These are phyloP conservation scores for Rhododendron ovatum DNA, from an alignment of 148 eudicot genomes.

Conservation along the genomic window DNA sequence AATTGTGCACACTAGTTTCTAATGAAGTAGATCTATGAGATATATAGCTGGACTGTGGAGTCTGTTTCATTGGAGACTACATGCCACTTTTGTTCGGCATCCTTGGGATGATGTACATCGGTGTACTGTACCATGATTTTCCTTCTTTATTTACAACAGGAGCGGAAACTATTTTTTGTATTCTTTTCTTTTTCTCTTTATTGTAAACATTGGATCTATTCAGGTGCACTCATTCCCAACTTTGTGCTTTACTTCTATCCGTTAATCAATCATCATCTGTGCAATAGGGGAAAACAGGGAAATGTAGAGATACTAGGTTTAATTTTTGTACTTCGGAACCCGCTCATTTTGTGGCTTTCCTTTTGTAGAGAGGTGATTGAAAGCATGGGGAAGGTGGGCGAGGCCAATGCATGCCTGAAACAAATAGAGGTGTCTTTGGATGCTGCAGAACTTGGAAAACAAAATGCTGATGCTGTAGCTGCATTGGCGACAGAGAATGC, in stretches of 20 bases:
- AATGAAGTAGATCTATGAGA: background rate
- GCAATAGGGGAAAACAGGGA: background rate
- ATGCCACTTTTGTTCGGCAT: background rate
- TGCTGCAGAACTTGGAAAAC: conserved; percentile 58
- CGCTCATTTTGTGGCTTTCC: background rate
- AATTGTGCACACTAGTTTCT: background rate
- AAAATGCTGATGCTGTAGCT: conserved; percentile 68
- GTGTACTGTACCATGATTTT: background rate
- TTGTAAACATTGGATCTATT: background rate
- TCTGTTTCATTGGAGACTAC: background rate
- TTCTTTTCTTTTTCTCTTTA: background rate
- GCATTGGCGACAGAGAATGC: conserved; percentile 51
- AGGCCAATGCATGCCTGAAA: conserved; percentile 57
- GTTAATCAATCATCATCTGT: background rate
- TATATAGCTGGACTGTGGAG: background rate
- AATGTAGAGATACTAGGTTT: background rate
- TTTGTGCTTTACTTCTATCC: background rate
- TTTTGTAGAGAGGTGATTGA: conserved; percentile 74
- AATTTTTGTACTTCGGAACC: background rate
- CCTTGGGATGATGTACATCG: conserved; percentile 1
- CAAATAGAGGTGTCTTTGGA: conserved; percentile 67
- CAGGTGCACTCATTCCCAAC: conserved; percentile 4
- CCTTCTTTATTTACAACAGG: background rate
- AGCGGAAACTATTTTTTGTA: background rate
- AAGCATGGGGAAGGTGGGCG: conserved; percentile 71